Evolutionary conservation across 73 alveolate genomes (phyloP), one percentile per base, ranked within the genome.

Genomic region (Stentor coeruleus): DNA sequence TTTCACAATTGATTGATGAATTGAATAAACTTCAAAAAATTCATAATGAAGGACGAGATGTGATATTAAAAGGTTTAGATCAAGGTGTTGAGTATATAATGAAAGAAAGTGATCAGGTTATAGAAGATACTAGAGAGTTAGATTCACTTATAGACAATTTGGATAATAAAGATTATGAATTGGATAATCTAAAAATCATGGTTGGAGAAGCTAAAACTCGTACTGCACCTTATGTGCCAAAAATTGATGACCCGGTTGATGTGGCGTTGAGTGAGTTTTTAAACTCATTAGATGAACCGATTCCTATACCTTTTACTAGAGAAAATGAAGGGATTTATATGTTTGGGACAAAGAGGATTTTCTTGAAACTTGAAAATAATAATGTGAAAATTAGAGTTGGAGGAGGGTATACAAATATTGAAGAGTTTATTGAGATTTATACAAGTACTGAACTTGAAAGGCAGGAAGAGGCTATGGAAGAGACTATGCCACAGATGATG

Each of bases 371-470:
- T 59, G 33, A 83, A 81, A 76, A 84, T 49, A 90, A 88, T 2
- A 82, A 84, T 55, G 80, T 88, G 1, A 90, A 84, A 6, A 74
- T 88, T 58, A 83, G 93, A 59, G 93, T 88, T 33, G 93, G 93
- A 20, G 93, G 93, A 76, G 93, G 93, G 3, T 88, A 74, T 87
- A 88, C 84, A 90, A 36, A 42, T 38, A 88, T 88, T 38, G 90
- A 84, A 37, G 93, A 88, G 86, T 88, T 88, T 86, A 88, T 88
- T 57, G 79, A 84, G 42, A 59, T 59, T 41, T 88, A 88, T 82
- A 82, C 88, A 35, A 85, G 73, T 35, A 30, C 36, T 0, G 93
- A 88, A 40, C 82, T 88, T 2, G 60, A 38, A 57, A 57, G 28
- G 2, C 73, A 57, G 28, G 73, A 57, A 57, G 15, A n/a, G 15